A percentile compares a stretch with the other conserved stretches of the same genome.
phyloP scores from a whole-genome alignment of 805 yeast genomes.

The Nakazawaea pomicola region DNA sequence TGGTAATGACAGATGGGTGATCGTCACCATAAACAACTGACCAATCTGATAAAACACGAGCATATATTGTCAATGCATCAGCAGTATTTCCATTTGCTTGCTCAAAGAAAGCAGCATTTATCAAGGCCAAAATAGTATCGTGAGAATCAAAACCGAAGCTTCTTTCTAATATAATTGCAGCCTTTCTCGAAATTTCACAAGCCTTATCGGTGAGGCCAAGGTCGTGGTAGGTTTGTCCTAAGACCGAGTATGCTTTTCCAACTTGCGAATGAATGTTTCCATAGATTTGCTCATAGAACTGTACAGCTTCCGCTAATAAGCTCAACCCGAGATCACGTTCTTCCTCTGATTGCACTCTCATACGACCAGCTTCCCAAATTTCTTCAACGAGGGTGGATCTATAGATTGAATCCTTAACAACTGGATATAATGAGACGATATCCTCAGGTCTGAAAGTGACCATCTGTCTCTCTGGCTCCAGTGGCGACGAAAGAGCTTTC shows the following conservation, averaged over 20 bases:
- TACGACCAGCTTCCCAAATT: conserved; percentile 60
- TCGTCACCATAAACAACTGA: conserved; percentile 47
- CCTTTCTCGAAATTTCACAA: conserved; percentile 56
- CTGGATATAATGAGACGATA: conserved; percentile 64
- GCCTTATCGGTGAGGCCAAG: conserved; percentile 55
- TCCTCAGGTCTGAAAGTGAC: conserved; percentile 57
- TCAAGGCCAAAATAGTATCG: conserved; percentile 65
- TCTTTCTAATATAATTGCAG: conserved; percentile 75
- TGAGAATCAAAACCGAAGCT: conserved; percentile 74
- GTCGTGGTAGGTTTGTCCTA: conserved; percentile 66
- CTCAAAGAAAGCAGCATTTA: conserved; percentile 74
- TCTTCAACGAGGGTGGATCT: conserved; percentile 69
- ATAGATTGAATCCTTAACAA: conserved; percentile 66
- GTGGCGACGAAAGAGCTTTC: conserved; percentile 13
- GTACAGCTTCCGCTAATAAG: conserved; percentile 62
- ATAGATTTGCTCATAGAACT: conserved; percentile 76
- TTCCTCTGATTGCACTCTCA: conserved; percentile 30
- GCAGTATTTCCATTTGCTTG: conserved; percentile 49
- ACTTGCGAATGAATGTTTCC: conserved; percentile 79
- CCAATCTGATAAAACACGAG: conserved; percentile 59
- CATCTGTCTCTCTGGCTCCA: conserved; percentile 18
- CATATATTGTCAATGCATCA: conserved; percentile 58
- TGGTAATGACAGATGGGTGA: conserved; percentile 68
- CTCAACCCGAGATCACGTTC: conserved; percentile 55
- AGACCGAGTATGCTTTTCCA: conserved; percentile 58